phyloP scores from a whole-genome alignment of 164 flowering plant species.

The Vitis riparia region DNA sequence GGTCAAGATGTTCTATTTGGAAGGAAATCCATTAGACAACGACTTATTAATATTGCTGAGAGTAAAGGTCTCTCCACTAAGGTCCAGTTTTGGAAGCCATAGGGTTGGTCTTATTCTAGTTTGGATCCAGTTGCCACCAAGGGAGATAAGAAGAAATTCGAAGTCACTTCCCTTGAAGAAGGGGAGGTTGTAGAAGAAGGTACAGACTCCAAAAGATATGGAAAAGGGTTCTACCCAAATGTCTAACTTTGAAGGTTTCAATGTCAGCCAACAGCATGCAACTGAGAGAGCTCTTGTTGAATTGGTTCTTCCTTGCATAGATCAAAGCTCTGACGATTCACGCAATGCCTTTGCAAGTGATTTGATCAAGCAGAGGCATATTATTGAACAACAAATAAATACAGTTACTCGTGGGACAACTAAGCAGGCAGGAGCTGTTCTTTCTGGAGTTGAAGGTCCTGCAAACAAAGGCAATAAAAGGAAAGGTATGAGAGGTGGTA shows the following conservation, averaged over 20 bases:
- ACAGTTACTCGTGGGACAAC: conserved; percentile 53
- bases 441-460: conserved; percentile 63
- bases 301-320: conserved; percentile 84
- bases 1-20: conserved; percentile 90
- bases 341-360: conserved; percentile 84
- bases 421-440: conserved; percentile 51
- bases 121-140: conserved; percentile 24
- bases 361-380: conserved; percentile 85
- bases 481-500: conserved; percentile 69
- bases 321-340: conserved; percentile 85
- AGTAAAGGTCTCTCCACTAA: conserved; percentile 61
- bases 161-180: conserved; percentile 68
- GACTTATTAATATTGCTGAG: conserved; percentile 75
- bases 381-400: conserved; percentile 78
- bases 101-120: conserved; percentile 81
- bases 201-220: conserved; percentile 42
- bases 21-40: conserved; percentile 84
- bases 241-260: conserved; percentile 39
- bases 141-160: conserved; percentile 63
- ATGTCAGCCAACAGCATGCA: conserved; percentile 44
- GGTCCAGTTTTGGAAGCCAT: conserved; percentile 72
- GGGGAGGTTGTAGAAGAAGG: conserved; percentile 93
- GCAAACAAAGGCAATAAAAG: conserved; percentile 60
- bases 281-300: conserved; percentile 89
- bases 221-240: conserved; percentile 30